Evolutionary conservation across 805 yeast species (phyloP).

Genomic region (Sugiyamaella marilandica): DNA sequence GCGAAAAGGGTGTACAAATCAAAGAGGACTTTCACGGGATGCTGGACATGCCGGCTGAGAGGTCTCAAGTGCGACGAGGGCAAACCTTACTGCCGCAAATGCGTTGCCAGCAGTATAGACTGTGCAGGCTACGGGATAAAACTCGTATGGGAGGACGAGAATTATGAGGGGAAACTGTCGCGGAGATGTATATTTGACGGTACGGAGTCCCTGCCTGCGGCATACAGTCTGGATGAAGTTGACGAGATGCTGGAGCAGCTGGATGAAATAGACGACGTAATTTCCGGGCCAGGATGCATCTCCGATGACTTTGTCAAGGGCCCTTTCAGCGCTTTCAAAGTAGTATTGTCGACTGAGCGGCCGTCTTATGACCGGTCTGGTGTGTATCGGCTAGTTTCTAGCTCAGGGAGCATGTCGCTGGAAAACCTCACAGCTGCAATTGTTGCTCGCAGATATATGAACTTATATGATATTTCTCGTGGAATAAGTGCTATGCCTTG

Average conservation of each 20-base stretch:
- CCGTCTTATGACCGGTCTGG: neutral
- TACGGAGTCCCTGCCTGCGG: neutral
- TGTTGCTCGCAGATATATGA: neutral
- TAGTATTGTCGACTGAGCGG: neutral
- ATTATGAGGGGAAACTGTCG: neutral
- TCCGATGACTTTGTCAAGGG: neutral
- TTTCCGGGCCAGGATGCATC: neutral
- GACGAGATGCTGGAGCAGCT: neutral
- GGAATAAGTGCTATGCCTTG: neutral
- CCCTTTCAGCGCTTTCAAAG: neutral
- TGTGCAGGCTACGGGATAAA: neutral
- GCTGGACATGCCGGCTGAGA: conserved; percentile 1
- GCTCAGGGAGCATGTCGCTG: neutral
- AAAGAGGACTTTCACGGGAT: neutral
- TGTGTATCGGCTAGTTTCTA: neutral
- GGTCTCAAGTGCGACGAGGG: neutral
- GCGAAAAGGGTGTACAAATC: no score
- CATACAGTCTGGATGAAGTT: neutral
- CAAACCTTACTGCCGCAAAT: neutral
- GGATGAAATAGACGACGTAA: neutral
- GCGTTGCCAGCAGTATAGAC: neutral
- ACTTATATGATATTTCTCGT: neutral
- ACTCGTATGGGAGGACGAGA: neutral
- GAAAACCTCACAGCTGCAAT: neutral
- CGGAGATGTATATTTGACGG: neutral